Base-by-base conservation (phyloP, 148 eudicot species). In the Suaeda aralocaspica region DNA sequence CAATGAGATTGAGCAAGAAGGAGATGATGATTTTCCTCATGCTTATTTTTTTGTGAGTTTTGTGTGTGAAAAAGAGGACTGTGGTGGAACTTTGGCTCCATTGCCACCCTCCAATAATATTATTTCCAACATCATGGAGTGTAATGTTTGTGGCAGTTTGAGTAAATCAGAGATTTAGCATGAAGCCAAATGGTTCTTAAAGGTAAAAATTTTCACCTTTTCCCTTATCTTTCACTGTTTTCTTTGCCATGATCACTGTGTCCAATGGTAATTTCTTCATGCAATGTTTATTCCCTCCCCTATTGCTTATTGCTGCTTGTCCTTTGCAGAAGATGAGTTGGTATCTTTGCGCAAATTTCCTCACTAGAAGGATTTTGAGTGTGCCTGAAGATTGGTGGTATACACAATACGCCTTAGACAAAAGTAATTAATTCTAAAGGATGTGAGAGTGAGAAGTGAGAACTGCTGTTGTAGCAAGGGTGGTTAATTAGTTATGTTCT, bases 21-120 rank as follows among this genome's bases (percentile, higher is more conserved):
- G 77, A 34, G 80, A 79, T n/a, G 76, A 76, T 74, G 88, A 89
- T 82, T 91, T 91, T 68, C 97, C 98, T 48, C 97, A 94, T 49
- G 88, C 97, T 5, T 94, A 91, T 73, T 94, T 94, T 82, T 91
- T 89, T 70, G 52, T 89, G 76, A 89, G 81, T 52, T 94, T 91
- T 75, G 89, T 94, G 88, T 94, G 98, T 44, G 82, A 76, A 18
- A 74, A 71, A 69, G 81, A 94, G 60, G 77, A 84, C 34, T 94
- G 98, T 72, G 83, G 96, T 34, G 98, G 98, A 26, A 94, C 98
- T 29, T 83, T 94, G 82, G 98, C 98, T 71, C 98, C 97, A 19
- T 70, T 91, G 72, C 91, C 96, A 59, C 84, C 89, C 5, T 68
- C 77, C 34, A 66, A 76, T 70, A 70, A 72, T 9, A 30, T 66